Evolutionary conservation across 2,329 filamentous ascomycete genomes (phyloP).

Genomic region (Domatiomyces globalis): DNA sequence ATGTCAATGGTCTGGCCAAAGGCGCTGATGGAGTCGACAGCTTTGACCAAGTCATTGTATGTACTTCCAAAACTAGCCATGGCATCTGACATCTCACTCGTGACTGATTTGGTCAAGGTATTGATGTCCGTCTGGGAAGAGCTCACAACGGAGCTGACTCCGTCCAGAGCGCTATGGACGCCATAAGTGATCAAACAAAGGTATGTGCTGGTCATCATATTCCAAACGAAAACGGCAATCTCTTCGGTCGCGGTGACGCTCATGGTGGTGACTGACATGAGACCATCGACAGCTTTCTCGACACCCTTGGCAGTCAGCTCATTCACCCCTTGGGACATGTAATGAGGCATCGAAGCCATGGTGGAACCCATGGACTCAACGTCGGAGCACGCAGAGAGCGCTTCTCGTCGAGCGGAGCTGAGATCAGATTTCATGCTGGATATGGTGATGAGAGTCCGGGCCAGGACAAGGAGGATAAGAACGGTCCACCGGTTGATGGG

Average conservation of each 20-base stretch:
- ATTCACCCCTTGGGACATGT: conserved; percentile 80
- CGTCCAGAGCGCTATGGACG: conserved; percentile 62
- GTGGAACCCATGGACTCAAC: conserved; percentile 87
- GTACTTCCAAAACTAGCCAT: conserved; percentile 39
- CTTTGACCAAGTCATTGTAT: conserved; percentile 37
- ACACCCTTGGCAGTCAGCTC: conserved; percentile 66
- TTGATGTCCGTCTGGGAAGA: conserved; percentile 49
- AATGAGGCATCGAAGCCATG: conserved; percentile 97
- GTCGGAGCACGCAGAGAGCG: conserved; percentile 74
- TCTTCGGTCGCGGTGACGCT: conserved; percentile 71
- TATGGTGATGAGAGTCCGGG: conserved; percentile 64
- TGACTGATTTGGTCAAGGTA: conserved; percentile 34
- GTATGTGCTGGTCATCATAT: conserved; percentile 80
- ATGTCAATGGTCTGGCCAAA: conserved; percentile 29
- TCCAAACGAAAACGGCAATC: conserved; percentile 82
- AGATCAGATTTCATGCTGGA: conserved; percentile 60
- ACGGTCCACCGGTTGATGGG: conserved; percentile 98
- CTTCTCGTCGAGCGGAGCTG: conserved; percentile 60
- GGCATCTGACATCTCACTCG: conserved; percentile 30
- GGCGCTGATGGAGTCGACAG: conserved; percentile 36
- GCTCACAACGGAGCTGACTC: conserved; percentile 48
- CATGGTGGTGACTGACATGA: conserved; percentile 66
- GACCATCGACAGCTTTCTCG: conserved; percentile 62
- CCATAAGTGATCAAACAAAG: conserved; percentile 77
- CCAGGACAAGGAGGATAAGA: conserved; percentile 70